Conservation (phyloP, 257 asterid genomes). For the Coffea eugenioides region DNA sequence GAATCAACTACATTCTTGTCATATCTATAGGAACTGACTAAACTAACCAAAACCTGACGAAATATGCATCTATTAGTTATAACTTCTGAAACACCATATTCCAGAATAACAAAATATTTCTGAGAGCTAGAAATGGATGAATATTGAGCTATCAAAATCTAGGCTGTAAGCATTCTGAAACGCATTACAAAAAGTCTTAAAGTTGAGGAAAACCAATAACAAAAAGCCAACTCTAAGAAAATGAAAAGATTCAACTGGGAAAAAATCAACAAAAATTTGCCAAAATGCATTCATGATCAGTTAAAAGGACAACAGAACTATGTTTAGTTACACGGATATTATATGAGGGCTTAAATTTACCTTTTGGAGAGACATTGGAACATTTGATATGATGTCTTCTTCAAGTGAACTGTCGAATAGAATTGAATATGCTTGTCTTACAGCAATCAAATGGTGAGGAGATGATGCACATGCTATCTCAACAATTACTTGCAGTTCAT, state of each 20-base stretch:
- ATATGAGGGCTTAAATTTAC: constrained; percentile 25
- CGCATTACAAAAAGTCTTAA: not conserved
- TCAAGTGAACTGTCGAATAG: constrained; percentile 64
- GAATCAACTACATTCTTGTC: constrained; percentile 57
- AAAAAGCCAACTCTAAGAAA: not conserved
- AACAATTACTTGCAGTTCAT: constrained; percentile 57
- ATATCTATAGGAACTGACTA: constrained; percentile 70
- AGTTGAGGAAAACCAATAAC: not conserved
- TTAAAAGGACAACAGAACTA: no score
- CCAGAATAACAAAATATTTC: no score
- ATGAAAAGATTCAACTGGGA: not conserved
- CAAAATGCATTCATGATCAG: no score
- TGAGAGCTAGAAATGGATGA: no score
- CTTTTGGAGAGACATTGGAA: constrained; percentile 62
- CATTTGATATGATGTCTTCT: constrained; percentile 61
- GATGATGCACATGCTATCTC: constrained; percentile 82
- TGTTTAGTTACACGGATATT: no score
- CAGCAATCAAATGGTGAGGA: constrained; percentile 68
- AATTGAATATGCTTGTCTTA: constrained; percentile 56
- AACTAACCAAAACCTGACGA: constrained; percentile 56
- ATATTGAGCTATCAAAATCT: no score
- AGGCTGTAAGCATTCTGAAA: no score
- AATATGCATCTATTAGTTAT: not conserved
- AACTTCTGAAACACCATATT: not conserved
- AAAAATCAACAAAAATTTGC: no score